These are phyloP conservation scores for Claviceps fusiformis DNA, from an alignment of 2,329 filamentous ascomycete species.

Conservation along the genomic window DNA sequence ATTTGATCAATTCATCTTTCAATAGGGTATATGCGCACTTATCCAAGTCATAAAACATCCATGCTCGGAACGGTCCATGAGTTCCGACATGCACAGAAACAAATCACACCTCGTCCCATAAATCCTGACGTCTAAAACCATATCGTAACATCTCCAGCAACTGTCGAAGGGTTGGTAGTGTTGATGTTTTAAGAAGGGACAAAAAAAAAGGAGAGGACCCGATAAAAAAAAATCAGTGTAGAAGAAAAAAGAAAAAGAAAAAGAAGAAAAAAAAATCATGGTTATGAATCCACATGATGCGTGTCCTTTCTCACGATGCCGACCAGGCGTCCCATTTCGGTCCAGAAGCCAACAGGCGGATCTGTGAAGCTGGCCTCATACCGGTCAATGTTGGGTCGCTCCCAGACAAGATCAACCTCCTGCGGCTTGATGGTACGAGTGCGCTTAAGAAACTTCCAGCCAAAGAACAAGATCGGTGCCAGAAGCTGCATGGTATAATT, in stretches of 20 bases:
- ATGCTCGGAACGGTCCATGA: background rate
- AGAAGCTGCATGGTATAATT: slow-evolving; percentile 46
- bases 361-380: slow-evolving; percentile 39
- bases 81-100: background rate
- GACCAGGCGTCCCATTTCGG: slow-evolving; percentile 34
- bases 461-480: slow-evolving; percentile 37
- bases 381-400: slow-evolving; percentile 43
- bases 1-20: background rate
- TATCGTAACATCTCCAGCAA: background rate
- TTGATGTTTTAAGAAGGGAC: too few relatives aligned
- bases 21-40: slow-evolving; percentile 3
- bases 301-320: slow-evolving; percentile 20
- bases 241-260: too few relatives aligned
- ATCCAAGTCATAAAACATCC: background rate
- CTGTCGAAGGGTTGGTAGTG: too few relatives aligned
- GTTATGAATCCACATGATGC: slow-evolving; percentile 6
- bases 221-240: too few relatives aligned
- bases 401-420: slow-evolving; percentile 47
- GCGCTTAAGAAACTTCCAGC: slow-evolving; percentile 51
- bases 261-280: background rate
- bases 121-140: background rate
- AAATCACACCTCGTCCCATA: background rate
- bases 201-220: too few relatives aligned
- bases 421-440: slow-evolving; percentile 39
- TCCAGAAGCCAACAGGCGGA: slow-evolving; percentile 40